Base-by-base conservation (phyloP, 352 stramenopile species). In the Phytophthora citricola region DNA sequence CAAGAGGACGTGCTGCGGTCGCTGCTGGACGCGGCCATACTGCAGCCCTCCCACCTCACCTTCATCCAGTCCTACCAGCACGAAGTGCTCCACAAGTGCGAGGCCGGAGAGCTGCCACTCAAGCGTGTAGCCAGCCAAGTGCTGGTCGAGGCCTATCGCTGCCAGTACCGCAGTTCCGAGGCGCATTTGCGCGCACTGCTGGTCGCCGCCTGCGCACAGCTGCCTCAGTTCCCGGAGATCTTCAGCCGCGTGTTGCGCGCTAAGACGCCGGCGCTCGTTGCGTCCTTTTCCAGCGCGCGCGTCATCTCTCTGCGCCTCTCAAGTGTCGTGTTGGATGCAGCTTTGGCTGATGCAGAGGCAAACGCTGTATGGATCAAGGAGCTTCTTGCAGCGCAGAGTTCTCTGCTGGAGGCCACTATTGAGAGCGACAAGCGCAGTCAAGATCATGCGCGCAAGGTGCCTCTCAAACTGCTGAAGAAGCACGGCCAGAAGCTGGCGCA, bases 21-120 rank as follows among this genome's bases (percentile, higher is more conserved):
- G 52, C 76, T 89, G 58, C 71, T 93, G 52, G 83, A 91, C 32
- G 73, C 70, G 36, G 66, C 73, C 57, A 73, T 88, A 47, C 56
- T 83, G 27, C 78, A 75, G 34, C 85, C 85, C 9, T 78, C 74
- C 27, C 66, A 89, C 22, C 32, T 66, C 3, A 56, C 71, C 57
- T 73, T 81, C 59, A 85, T 91, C 69, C 81, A 92, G 44, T 80
- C 76, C 38, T 84, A 89, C 29, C 79, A 85, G 76, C 82, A 89
- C 31, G 83, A 94, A 50, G 74, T 85, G 27, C 45, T 94, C 40
- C 75, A 80, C 12, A 88, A 90, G 68, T 76, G 87, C 49, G 76
- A 82, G 57, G 70, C 65, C 54, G 76, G 81, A 15, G 80, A 83
- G 55, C 62, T 91, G 44, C 59, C 87, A 15, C 63, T 90, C 50